A percentile compares a stretch with the other conserved stretches of the same genome.
These are phyloP conservation scores for Trichopus zeylanicus DNA, from an alignment of 116 monocot species.

Conservation along the genomic window DNA sequence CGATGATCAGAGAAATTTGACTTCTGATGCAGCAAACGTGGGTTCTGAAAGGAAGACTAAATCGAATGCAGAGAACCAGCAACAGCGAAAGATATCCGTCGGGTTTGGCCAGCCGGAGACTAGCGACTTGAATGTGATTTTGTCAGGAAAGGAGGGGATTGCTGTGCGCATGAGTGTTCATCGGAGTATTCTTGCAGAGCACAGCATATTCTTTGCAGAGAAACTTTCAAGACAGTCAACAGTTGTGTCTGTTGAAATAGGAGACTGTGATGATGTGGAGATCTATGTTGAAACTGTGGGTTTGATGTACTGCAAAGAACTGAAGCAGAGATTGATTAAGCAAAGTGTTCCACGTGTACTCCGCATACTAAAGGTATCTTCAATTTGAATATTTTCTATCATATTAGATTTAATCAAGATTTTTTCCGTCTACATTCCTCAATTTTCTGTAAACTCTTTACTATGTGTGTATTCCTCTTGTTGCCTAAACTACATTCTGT, in stretches of 20 bases:
- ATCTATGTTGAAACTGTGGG: conserved; percentile 70
- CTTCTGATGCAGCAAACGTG: conserved; percentile 9
- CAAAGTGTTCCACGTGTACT: conserved; percentile 77
- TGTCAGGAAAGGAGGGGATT: conserved; percentile 57
- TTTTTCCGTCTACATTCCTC: no score
- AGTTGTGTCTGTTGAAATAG: conserved; percentile 33
- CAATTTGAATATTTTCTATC: not conserved
- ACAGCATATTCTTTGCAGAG: conserved; percentile 49
- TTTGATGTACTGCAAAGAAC: conserved; percentile 68
- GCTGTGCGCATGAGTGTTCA: conserved; percentile 64
- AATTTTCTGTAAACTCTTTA: no score
- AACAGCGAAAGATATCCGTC: conserved; percentile 50
- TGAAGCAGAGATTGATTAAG: conserved; percentile 61
- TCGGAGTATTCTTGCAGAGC: conserved; percentile 32
- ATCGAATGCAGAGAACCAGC: conserved; percentile 18
- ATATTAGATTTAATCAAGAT: no score
- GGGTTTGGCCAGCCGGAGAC: conserved; percentile 57
- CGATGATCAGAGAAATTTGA: conserved; percentile 28
- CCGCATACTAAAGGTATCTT: conserved; percentile 75
- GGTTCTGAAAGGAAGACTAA: conserved; percentile 29
- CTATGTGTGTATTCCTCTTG: no score
- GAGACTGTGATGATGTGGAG: conserved; percentile 75
- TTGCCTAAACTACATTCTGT: no score
- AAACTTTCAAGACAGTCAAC: conserved; percentile 39
- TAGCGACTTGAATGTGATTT: conserved; percentile 54